phyloP scores from a whole-genome alignment of 345 rosid genomes.

The Erysimum cheiranthoides region DNA sequence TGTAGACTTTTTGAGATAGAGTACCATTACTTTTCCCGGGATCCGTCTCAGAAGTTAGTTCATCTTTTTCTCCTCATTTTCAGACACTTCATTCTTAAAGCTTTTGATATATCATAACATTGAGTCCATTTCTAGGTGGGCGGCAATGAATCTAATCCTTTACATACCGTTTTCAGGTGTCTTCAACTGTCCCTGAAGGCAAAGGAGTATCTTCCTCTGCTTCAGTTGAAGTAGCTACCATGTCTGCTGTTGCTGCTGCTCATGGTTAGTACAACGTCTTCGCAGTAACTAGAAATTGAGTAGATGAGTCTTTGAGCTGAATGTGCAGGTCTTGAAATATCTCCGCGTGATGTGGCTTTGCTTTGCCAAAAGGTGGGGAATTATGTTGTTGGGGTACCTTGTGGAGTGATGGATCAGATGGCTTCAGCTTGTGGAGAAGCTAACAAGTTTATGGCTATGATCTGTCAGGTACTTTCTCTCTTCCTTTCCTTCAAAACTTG shows the following conservation, averaged over 20 bases:
- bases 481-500: neutral
- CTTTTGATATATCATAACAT: conserved; percentile 21
- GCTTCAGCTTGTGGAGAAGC: conserved; percentile 96
- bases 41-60: conserved; percentile 83
- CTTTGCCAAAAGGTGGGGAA: conserved; percentile 96
- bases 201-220: conserved; percentile 98
- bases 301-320: neutral
- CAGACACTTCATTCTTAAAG: neutral
- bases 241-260: conserved; percentile 93
- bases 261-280: conserved; percentile 53
- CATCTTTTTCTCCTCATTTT: conserved; percentile 24
- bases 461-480: conserved; percentile 76
- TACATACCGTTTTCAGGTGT: conserved; percentile 56
- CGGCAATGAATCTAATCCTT: conserved; percentile 51
- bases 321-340: conserved; percentile 70
- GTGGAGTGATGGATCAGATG: conserved; percentile 99
- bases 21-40: conserved; percentile 66
- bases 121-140: conserved; percentile 69
- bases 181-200: conserved; percentile 94
- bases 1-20: conserved; percentile 61
- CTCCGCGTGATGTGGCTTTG: conserved; percentile 77
- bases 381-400: conserved; percentile 95
- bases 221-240: conserved; percentile 85
- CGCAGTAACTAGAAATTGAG: neutral
- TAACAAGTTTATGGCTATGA: conserved; percentile 91